phyloP scores from a whole-genome alignment of 2,329 filamentous ascomycete species.

The Ascochyta clinopodiicola region DNA sequence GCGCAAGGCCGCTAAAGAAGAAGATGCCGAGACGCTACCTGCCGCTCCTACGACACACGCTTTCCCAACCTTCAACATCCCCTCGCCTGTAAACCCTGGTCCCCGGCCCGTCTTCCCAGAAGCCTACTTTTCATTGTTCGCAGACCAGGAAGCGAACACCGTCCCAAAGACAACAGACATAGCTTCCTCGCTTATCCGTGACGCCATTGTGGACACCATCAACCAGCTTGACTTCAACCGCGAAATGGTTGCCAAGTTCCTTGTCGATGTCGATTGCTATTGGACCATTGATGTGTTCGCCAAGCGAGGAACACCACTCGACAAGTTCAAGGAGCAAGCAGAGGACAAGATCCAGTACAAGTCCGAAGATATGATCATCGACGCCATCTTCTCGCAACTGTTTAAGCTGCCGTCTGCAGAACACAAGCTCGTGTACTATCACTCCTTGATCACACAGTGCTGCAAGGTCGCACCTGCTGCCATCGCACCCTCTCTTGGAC shows the following conservation, averaged over 20 bases:
- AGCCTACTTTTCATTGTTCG: slow-evolving; percentile 91
- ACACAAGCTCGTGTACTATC: slow-evolving; percentile 96
- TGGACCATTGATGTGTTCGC: slow-evolving; percentile 90
- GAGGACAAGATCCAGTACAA: slow-evolving; percentile 87
- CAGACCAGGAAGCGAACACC: slow-evolving; percentile 84
- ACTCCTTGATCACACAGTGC: slow-evolving; percentile 90
- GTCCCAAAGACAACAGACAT: slow-evolving; percentile 80
- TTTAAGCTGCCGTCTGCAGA: slow-evolving; percentile 86
- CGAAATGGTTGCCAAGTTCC: slow-evolving; percentile 80
- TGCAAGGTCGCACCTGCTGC: slow-evolving; percentile 96
- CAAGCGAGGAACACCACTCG: slow-evolving; percentile 90
- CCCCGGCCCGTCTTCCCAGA: slow-evolving; percentile 85
- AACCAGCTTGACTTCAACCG: slow-evolving; percentile 94
- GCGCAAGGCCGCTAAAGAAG: slow-evolving; percentile 60
- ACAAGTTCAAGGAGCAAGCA: slow-evolving; percentile 74
- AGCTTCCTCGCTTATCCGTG: slow-evolving; percentile 81
- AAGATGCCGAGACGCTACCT: slow-evolving; percentile 60
- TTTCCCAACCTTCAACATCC: slow-evolving; percentile 78
- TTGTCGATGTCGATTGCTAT: slow-evolving; percentile 95
- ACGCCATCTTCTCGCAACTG: slow-evolving; percentile 94
- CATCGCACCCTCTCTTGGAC: slow-evolving; percentile 91
- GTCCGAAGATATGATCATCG: slow-evolving; percentile 95
- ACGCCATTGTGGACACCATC: slow-evolving; percentile 88
- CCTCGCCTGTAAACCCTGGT: slow-evolving; percentile 76
- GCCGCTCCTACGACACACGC: slow-evolving; percentile 68